phyloP scores from a whole-genome alignment of 73 alveolate species.

The Tetrahymena elliotti region DNA sequence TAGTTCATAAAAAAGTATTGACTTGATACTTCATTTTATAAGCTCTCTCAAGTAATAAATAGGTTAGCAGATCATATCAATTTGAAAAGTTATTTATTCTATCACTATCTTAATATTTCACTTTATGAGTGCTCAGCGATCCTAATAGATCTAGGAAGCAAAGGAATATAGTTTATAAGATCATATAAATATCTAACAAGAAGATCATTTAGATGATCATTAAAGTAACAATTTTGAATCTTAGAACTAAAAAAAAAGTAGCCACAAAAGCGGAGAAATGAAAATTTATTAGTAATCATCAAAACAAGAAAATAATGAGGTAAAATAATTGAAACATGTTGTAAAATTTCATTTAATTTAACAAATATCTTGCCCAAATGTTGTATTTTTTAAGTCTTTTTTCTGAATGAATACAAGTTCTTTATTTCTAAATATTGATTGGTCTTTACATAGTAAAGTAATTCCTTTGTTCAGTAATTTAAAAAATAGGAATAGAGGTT shows the following conservation, averaged over 20 bases:
- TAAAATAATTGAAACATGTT: background rate
- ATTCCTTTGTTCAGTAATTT: background rate
- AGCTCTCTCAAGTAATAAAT: background rate
- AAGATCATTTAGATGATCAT: background rate
- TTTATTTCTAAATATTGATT: background rate
- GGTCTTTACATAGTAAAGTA: background rate
- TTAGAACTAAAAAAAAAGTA: background rate
- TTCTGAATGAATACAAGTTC: background rate
- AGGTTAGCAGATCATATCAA: background rate
- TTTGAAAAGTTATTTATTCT: background rate
- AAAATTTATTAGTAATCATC: background rate
- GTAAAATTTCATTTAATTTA: background rate
- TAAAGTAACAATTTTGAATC: background rate
- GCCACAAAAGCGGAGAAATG: background rate
- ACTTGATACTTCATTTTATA: background rate
- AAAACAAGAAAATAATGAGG: background rate
- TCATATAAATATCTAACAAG: background rate
- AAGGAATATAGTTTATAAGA: background rate
- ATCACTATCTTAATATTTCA: background rate
- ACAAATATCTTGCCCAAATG: background rate
- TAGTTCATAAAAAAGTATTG: background rate
- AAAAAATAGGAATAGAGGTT: background rate
- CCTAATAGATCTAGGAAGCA: background rate
- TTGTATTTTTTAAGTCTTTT: background rate
- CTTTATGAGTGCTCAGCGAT: background rate